These are phyloP conservation scores for Fagopyrum tataricum DNA, from an alignment of 148 eudicot species.

Conservation along the genomic window DNA sequence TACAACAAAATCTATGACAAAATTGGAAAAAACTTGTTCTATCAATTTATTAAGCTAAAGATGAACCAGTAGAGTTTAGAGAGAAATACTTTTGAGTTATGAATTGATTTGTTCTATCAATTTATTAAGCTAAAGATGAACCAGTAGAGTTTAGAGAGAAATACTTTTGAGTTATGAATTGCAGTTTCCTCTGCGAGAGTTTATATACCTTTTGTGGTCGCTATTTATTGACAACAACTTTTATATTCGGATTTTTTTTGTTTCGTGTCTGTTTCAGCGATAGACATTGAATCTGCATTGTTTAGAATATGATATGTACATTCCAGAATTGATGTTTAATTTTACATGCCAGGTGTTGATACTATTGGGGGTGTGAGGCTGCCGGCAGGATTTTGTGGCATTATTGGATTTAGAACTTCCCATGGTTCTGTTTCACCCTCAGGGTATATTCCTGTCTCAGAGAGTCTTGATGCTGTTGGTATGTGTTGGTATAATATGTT, in stretches of 20 bases:
- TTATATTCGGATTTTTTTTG: neutral
- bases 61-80: no score
- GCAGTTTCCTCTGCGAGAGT: no score
- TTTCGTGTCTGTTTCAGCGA: neutral
- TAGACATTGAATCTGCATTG: neutral
- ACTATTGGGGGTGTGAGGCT: slow-evolving; percentile 84
- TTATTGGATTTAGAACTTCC: slow-evolving; percentile 81
- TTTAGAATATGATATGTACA: neutral
- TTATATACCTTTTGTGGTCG: no score
- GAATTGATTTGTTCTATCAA: no score
- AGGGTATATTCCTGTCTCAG: slow-evolving; percentile 71
- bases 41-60: no score
- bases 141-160: no score
- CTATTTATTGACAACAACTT: no score
- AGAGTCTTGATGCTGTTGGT: slow-evolving; percentile 88
- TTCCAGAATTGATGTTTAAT: neutral
- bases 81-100: no score
- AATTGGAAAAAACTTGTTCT: no score
- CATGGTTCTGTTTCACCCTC: slow-evolving; percentile 60
- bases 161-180: no score
- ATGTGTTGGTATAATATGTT: slow-evolving; percentile 18
- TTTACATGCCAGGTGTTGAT: slow-evolving; percentile 61
- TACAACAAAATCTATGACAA: no score
- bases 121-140: no score
- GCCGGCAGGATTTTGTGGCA: slow-evolving; percentile 85